These are phyloP conservation scores for Blastobotrys apis DNA, from an alignment of 1,139 yeast genomes.

Conservation along the genomic window DNA sequence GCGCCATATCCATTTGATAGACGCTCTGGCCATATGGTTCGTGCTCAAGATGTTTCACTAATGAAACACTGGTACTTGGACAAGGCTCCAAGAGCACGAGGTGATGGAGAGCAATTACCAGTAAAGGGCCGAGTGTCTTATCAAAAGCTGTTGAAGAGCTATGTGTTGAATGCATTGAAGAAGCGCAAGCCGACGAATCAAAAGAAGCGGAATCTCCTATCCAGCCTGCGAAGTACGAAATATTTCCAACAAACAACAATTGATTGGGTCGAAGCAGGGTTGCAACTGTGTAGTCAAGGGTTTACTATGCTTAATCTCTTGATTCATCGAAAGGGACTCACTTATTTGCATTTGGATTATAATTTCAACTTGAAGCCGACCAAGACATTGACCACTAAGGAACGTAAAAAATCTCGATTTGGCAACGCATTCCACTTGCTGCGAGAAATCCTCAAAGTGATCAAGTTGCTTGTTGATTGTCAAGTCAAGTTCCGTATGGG, in stretches of 20 bases:
- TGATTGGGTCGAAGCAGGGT: conserved; percentile 98
- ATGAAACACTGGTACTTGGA: conserved; percentile 79
- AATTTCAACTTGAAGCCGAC: conserved; percentile 96
- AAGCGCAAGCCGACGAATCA: conserved; percentile 40
- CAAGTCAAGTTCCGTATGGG: conserved; percentile 91
- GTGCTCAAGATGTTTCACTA: conserved; percentile 89
- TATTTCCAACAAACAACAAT: conserved; percentile 87
- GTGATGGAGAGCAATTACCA: conserved; percentile 43
- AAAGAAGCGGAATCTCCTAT: conserved; percentile 57
- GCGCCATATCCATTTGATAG: conserved; percentile 85
- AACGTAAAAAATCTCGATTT: conserved; percentile 89
- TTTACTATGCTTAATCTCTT: conserved; percentile 86
- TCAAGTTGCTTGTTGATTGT: conserved; percentile 84
- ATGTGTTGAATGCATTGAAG: conserved; percentile 64
- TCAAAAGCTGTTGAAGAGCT: conserved; percentile 74
- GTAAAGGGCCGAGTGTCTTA: conserved; percentile 80
- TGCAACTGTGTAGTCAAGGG: conserved; percentile 91
- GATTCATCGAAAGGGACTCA: conserved; percentile 86
- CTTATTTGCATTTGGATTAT: conserved; percentile 89
- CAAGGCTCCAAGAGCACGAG: conserved; percentile 48
- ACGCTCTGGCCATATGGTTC: conserved; percentile 61
- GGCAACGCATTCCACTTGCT: conserved; percentile 95
- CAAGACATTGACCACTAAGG: conserved; percentile 92
- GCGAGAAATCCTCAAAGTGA: conserved; percentile 77
- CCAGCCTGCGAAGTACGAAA: conserved; percentile 68